Percentiles rank a stretch among this genome's conserved stretches.
Conservation (phyloP, 768 basidiomycete genomes). For the Suillus hirtellus region DNA sequence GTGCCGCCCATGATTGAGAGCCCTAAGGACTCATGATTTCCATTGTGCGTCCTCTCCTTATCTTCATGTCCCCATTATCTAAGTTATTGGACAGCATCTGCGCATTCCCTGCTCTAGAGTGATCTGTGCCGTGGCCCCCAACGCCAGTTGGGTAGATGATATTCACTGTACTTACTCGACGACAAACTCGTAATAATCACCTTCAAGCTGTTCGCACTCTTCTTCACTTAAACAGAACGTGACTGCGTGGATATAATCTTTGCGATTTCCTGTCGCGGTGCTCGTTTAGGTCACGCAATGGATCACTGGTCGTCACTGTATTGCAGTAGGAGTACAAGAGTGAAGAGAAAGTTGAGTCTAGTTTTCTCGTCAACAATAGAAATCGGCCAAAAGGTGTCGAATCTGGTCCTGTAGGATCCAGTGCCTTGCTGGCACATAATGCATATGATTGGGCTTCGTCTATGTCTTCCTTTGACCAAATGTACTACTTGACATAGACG, state of each 20-base stretch:
- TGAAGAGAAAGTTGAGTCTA: not conserved
- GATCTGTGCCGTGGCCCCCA: not conserved
- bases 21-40: conserved; percentile 4
- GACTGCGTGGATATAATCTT: not conserved
- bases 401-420: not conserved
- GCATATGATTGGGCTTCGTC: not conserved
- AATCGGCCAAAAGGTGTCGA: not conserved
- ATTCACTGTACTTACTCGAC: conserved; percentile 4
- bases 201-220: not conserved
- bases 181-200: conserved; percentile 5
- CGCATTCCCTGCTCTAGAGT: not conserved
- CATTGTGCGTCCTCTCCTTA: not conserved
- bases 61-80: not conserved
- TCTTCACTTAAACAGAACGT: not conserved
- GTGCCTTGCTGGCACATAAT: not conserved
- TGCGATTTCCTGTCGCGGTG: not conserved
- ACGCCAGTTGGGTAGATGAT: conserved; percentile 5
- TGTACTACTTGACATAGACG: not conserved
- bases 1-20: conserved; percentile 8
- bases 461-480: not conserved
- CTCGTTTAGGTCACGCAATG: not conserved
- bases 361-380: not conserved
- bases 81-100: not conserved
- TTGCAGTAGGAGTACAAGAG: not conserved
- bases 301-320: not conserved